A percentile compares a stretch with the other conserved stretches of the same genome.
These are phyloP conservation scores for Catharanthus roseus DNA, from an alignment of 257 asterid genomes.

Conservation along the genomic window DNA sequence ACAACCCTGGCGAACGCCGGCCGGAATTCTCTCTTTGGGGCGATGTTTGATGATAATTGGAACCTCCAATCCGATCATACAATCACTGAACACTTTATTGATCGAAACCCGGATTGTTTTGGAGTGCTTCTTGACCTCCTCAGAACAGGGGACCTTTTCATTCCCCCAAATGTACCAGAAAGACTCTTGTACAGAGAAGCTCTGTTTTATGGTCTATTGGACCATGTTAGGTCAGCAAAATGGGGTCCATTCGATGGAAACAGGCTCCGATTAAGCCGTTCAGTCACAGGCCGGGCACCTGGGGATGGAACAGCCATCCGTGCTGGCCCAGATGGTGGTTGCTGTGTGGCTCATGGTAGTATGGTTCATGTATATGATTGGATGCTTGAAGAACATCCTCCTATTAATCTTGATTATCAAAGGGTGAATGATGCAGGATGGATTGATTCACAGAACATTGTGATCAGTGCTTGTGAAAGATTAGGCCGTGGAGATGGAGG, in stretches of 20 bases:
- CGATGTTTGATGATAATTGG: conserved; percentile 83
- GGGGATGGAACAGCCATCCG: conserved; percentile 91
- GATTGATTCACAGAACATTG: conserved; percentile 60
- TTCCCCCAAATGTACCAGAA: conserved; percentile 62
- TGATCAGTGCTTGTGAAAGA: conserved; percentile 76
- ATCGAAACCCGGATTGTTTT: conserved; percentile 84
- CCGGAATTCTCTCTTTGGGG: conserved; percentile 76
- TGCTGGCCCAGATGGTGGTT: conserved; percentile 88
- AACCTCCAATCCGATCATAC: conserved; percentile 43
- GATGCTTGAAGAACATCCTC: conserved; percentile 82
- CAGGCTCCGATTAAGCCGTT: conserved; percentile 42
- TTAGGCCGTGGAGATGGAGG: conserved; percentile 84
- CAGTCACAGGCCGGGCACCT: conserved; percentile 65
- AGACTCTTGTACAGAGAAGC: conserved; percentile 69
- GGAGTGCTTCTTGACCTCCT: conserved; percentile 77
- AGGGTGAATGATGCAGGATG: conserved; percentile 81
- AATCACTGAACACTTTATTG: conserved; percentile 60
- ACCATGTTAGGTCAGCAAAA: conserved; percentile 72
- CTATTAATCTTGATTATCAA: conserved; percentile 76
- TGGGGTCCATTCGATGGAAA: conserved; percentile 91
- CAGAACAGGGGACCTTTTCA: conserved; percentile 75
- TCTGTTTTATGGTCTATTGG: conserved; percentile 60
- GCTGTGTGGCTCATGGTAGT: conserved; percentile 91
- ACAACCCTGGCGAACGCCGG: conserved; percentile 93
- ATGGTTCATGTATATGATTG: conserved; percentile 93